Evolutionary conservation across 2,329 filamentous ascomycete genomes (phyloP), one percentile per base, ranked within the genome.

Genomic region (Fusarium redolens): DNA sequence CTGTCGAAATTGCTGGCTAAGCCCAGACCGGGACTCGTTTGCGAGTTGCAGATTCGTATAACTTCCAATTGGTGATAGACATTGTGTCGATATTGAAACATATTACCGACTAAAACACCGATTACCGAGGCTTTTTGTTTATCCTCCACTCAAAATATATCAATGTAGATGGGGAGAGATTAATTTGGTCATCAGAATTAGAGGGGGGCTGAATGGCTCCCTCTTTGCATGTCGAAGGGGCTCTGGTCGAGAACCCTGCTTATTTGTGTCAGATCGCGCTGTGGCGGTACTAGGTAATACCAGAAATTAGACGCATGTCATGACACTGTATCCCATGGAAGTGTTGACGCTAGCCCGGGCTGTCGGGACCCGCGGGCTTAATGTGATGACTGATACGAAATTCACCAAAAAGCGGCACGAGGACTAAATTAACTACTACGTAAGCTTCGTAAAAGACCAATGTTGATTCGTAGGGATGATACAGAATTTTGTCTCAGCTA

Each of bases 401-500:
- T 4, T 17, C 20, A 48, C 3, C 20, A 12, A 31, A 5, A 31
- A 12, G 7, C 28, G 20, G 28, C 14, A 48, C 20, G 4, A 22
- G 28, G 15, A 48, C 6, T n/a, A 14, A 31, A n/a, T 5, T 48
- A 10, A 48, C 4, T 25, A 25, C 25, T 25, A 25, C 25, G 25
- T 9, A 8, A 31, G n/a, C 28, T 17, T 17, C 5, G 17, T 18
- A 45, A 17, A 14, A 45, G 17, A 14, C 25, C 12, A 14, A 45
- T 20, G 12, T 14, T 14, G 5, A 9, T 13, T 45, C 12, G 10
- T 6, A 5, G 4, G 5, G 15, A 28, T 25, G 10, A 25, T 8
- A 1, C 4, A 13, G 12, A 4, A 10, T 44, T 44, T 13, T 13
- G 0, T 9, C 9, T 30, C 4, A 15, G 1, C 12, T 10, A 1